Percentiles rank a stretch among this genome's conserved stretches.
phyloP scores from a whole-genome alignment of 176 grass and related monocot genomes.

The Oryza coarctata region DNA sequence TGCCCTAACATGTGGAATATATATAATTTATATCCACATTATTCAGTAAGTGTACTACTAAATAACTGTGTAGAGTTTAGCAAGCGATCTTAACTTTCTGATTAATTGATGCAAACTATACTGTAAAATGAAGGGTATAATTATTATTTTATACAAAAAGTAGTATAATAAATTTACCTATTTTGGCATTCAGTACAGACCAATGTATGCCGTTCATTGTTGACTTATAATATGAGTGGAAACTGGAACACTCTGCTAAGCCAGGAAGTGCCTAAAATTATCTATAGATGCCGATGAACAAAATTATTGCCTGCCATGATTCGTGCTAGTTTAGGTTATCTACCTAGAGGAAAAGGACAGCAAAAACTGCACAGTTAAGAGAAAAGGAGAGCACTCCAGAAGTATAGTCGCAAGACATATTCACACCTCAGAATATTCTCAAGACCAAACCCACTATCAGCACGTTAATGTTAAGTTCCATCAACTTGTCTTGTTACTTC shows the following conservation, averaged over 20 bases:
- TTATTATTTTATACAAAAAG: background rate
- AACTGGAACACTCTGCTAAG: background rate
- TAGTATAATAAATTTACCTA: background rate
- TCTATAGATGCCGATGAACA: constrained; percentile 3
- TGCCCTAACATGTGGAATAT: background rate
- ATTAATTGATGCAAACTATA: background rate
- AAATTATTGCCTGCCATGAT: constrained; percentile 21
- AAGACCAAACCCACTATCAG: constrained; percentile 37
- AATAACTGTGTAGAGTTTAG: background rate
- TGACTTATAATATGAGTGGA: background rate
- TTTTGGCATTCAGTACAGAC: background rate
- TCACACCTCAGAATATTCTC: constrained; percentile 45
- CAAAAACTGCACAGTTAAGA: constrained; percentile 6
- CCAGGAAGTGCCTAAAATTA: background rate
- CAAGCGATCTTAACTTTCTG: background rate
- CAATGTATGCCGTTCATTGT: background rate
- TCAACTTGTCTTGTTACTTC: constrained; percentile 19
- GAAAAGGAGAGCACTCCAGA: constrained; percentile 34
- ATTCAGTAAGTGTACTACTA: background rate
- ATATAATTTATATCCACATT: background rate
- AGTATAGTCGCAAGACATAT: constrained; percentile 36
- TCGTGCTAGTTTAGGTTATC: background rate
- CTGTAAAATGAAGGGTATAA: background rate
- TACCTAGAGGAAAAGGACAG: background rate
- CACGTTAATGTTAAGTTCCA: constrained; percentile 23